Evolutionary conservation across 2,329 filamentous ascomycete species (phyloP).

Genomic region (Colletotrichum sp.): DNA sequence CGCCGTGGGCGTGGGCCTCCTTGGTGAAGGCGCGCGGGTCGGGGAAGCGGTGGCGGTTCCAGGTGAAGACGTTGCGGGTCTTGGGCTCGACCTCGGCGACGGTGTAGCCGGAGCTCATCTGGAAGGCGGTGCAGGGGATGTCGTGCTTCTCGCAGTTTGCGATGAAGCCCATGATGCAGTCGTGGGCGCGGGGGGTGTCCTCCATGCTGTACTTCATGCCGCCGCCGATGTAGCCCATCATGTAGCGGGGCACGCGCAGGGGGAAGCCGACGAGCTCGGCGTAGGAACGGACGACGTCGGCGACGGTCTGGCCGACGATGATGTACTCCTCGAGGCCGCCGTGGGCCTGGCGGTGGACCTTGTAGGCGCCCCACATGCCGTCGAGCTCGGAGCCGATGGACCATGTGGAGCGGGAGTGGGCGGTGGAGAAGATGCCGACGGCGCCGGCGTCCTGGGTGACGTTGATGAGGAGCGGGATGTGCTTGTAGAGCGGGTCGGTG

Average conservation of each 20-base stretch:
- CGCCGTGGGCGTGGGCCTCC: conserved; percentile 67
- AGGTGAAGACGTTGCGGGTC: conserved; percentile 73
- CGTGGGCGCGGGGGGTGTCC: conserved; percentile 56
- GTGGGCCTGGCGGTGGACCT: conserved; percentile 75
- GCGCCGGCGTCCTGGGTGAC: conserved; percentile 64
- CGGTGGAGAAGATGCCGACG: conserved; percentile 71
- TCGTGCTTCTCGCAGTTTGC: conserved; percentile 66
- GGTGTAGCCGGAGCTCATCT: conserved; percentile 77
- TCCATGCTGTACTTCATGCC: conserved; percentile 61
- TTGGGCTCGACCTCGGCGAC: conserved; percentile 71
- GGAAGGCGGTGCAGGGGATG: conserved; percentile 74
- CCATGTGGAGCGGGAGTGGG: conserved; percentile 68
- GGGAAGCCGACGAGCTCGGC: conserved; percentile 73
- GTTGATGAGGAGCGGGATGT: conserved; percentile 76
- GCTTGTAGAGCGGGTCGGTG: conserved; percentile 77
- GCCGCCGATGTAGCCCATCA: conserved; percentile 75
- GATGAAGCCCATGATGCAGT: conserved; percentile 66
- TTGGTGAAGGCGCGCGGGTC: conserved; percentile 68
- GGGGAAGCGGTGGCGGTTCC: conserved; percentile 74
- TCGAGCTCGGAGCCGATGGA: conserved; percentile 76
- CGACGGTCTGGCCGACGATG: conserved; percentile 68
- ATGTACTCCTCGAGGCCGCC: conserved; percentile 76
- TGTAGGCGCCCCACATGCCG: conserved; percentile 77
- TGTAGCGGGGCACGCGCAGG: conserved; percentile 71
- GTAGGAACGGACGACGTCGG: conserved; percentile 70